These are phyloP conservation scores for Paracamarosporium sp. DNA, from an alignment of 2,329 filamentous ascomycete genomes.

Conservation along the genomic window DNA sequence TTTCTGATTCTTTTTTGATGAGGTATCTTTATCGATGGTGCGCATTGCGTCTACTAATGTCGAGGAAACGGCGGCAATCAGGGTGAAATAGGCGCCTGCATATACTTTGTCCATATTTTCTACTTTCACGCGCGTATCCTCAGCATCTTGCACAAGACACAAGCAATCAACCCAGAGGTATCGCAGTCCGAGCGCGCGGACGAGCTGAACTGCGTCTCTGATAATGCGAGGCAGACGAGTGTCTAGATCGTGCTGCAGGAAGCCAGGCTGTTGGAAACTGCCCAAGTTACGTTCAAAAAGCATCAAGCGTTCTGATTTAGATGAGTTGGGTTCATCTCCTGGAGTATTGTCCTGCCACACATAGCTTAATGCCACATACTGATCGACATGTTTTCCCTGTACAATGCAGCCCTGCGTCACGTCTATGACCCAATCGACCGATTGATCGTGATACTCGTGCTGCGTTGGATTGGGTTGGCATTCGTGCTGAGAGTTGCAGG, in stretches of 20 bases:
- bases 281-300: neutral
- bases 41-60: neutral
- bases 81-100: conserved; percentile 13
- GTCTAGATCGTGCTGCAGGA: neutral
- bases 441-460: no score
- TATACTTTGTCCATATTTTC: conserved; percentile 16
- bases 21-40: no score
- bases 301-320: neutral
- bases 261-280: neutral
- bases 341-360: conserved; percentile 9
- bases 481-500: neutral
- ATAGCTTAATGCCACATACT: conserved; percentile 17
- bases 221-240: neutral
- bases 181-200: conserved; percentile 9
- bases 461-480: neutral
- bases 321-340: no score
- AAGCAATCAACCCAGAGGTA: conserved; percentile 15
- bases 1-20: no score
- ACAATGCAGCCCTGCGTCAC: conserved; percentile 3
- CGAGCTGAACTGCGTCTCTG: conserved; percentile 6
- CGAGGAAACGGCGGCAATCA: conserved; percentile 14
- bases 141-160: conserved; percentile 15
- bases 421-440: neutral
- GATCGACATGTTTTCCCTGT: conserved; percentile 4
- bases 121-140: conserved; percentile 7